Percentiles rank a stretch among this genome's conserved stretches.
Conservation (phyloP, 2,329 filamentous ascomycete species). For the Colletotrichum lentis region DNA sequence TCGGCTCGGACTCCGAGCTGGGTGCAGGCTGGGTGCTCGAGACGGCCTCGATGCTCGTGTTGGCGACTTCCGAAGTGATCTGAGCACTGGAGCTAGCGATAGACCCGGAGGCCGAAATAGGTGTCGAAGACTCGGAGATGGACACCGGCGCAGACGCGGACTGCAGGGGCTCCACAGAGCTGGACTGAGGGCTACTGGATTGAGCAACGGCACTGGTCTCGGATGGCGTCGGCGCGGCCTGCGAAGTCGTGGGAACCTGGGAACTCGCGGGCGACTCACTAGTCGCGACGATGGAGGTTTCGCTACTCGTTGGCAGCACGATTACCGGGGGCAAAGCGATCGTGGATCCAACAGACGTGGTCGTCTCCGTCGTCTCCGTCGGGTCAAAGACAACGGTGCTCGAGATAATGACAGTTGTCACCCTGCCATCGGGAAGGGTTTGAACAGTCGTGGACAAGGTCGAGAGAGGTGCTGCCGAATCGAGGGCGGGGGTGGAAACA, state of each 20-base stretch:
- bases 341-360: conserved; percentile 25
- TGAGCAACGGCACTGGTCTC: conserved; percentile 21
- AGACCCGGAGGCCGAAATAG: background rate
- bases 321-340: conserved; percentile 33
- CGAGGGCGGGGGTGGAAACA: conserved; percentile 7
- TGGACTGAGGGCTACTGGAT: background rate
- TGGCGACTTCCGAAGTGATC: conserved; percentile 24
- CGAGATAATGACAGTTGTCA: conserved; percentile 44
- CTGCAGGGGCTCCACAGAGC: background rate
- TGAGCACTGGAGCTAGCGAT: conserved; percentile 15
- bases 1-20: conserved; percentile 9
- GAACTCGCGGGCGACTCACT: conserved; percentile 15
- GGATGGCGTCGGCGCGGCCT: conserved; percentile 29
- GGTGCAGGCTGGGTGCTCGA: conserved; percentile 1
- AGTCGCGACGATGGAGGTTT: background rate
- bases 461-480: conserved; percentile 11
- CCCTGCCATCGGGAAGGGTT: conserved; percentile 36
- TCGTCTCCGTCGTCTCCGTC: conserved; percentile 31
- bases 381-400: conserved; percentile 41
- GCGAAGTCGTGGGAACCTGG: conserved; percentile 11
- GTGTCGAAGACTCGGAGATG: background rate
- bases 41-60: conserved; percentile 5
- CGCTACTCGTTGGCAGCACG: conserved; percentile 37
- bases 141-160: background rate
- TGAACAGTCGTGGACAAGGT: conserved; percentile 36